Conservation (phyloP, 1,284 basidiomycete species). For the Microbotryum saponariae region DNA sequence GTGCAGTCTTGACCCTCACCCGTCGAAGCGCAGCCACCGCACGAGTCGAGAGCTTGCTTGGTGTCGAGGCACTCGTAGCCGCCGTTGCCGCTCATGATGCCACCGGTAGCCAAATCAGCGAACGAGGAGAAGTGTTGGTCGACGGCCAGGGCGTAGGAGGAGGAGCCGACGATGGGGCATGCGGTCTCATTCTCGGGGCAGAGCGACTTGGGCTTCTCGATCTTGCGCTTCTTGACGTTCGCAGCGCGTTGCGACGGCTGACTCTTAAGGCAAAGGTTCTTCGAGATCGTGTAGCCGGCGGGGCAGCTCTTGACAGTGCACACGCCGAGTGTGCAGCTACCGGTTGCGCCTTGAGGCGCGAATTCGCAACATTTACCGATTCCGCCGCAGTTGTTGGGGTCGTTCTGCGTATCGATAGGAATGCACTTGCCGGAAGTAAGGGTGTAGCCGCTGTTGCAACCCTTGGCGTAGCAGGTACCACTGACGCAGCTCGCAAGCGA, state of each 20-base stretch:
- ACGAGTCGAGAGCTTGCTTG: conserved; percentile 44
- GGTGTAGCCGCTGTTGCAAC: conserved; percentile 1
- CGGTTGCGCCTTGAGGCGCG: conserved; percentile 2
- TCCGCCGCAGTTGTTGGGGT: conserved; percentile 6
- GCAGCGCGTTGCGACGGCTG: conserved; percentile 6
- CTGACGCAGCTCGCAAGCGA: not conserved
- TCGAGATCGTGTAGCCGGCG: conserved; percentile 9
- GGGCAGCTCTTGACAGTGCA: conserved; percentile 12
- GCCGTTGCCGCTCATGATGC: conserved; percentile 23
- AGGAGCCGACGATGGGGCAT: conserved; percentile 33
- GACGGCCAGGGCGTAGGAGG: conserved; percentile 22
- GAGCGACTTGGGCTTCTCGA: conserved; percentile 10
- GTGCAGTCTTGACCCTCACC: conserved; percentile 64
- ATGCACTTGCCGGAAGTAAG: conserved; percentile 33
- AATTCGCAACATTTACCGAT: conserved; percentile 6
- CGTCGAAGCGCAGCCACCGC: conserved; percentile 62
- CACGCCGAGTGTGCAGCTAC: conserved; percentile 1
- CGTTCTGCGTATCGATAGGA: conserved; percentile 2
- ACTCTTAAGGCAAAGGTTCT: conserved; percentile 4
- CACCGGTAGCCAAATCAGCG: conserved; percentile 9
- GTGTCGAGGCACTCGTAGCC: conserved; percentile 45
- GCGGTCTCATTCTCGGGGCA: conserved; percentile 31
- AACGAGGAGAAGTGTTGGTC: conserved; percentile 19
- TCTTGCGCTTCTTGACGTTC: conserved; percentile 17
- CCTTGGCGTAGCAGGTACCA: conserved; percentile 39